Base-by-base conservation (phyloP, 176 grass and related monocot genomes). In the Stipa capillata region DNA sequence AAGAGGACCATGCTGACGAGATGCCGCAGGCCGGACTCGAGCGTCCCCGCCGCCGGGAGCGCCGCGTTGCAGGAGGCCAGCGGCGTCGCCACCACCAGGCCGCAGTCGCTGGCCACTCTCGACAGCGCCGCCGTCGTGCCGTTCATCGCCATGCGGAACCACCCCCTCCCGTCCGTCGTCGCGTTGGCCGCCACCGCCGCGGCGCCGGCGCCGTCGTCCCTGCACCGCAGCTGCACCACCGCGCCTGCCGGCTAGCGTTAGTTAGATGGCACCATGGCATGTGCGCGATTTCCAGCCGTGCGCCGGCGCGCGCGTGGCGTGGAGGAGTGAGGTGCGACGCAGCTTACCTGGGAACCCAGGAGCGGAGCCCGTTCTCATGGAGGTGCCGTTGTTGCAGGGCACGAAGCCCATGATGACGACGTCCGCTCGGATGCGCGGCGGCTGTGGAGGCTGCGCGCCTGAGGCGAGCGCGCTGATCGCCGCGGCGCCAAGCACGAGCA, bases 361-460 rank as follows among this genome's bases (percentile, higher is more conserved):
- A 58, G 68, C 54, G 3, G 80, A 72, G 41, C 68, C 43, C 29
- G 56, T 29, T 51, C 48, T 63, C 80, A 82, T 73, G 69, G 43
- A 29, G 0, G 80, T 40, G 68, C 68, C 80, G 8, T 82, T 73
- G 54, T 21, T 82, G 69, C 80, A 74, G 32, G 80, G 80, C 32
- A 82, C 79, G n/a, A 47, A 60, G 42, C 80, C 80, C 67, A 15
- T 74, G 5, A 82, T 24, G n/a, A 74, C n/a, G 69, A 82, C 69
- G 55, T 82, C 79, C n/a, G 55, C 68, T 36, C 15, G 67, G 41
- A 82, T 73, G 8, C 55, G 68, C 79, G 55, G 42, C 12, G 66
- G 65, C 79, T 58, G 50, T 20, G 40, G 25, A 17, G 79, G 67
- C 67, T 45, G n/a, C 68, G n/a, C n/a, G 5, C n/a, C 79, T 1